phyloP scores from a whole-genome alignment of 1,139 yeast species.

The Saccharomycopsis hybrid region DNA sequence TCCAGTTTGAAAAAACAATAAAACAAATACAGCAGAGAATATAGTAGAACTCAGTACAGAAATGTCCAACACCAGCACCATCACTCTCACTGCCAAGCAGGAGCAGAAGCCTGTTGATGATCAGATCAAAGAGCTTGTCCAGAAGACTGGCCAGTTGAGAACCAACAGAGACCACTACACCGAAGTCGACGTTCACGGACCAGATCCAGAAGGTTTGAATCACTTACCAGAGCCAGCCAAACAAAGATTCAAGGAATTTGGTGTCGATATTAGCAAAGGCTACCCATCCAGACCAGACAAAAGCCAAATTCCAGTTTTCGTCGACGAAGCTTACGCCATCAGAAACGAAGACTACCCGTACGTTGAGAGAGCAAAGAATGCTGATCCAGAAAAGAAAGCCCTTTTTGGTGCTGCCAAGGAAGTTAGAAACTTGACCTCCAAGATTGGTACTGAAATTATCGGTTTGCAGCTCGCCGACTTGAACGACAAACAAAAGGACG shows the following conservation, averaged over 20 bases:
- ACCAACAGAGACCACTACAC: too few relatives aligned
- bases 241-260: conserved; percentile 32
- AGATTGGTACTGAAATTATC: conserved; percentile 50
- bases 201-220: conserved; percentile 19
- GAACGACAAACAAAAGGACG: conserved; percentile 46
- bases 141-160: too few relatives aligned
- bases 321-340: conserved; percentile 45
- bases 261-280: conserved; percentile 39
- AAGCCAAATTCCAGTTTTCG: conserved; percentile 38
- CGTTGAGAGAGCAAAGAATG: conserved; percentile 42
- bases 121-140: conserved; percentile 7
- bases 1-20: too few relatives aligned
- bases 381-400: conserved; percentile 49
- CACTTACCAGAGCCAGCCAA: conserved; percentile 35
- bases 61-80: too few relatives aligned
- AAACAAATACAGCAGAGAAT: too few relatives aligned
- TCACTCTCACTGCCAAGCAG: background rate
- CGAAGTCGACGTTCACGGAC: conserved; percentile 9
- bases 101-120: conserved; percentile 4
- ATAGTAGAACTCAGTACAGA: too few relatives aligned
- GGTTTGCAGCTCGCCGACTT: conserved; percentile 47
- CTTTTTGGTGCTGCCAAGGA: conserved; percentile 46
- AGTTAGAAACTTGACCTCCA: conserved; percentile 41
- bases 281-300: conserved; percentile 37
- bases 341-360: conserved; percentile 38